Conservation (phyloP, 2,329 filamentous ascomycete genomes). For the Fusarium buharicum region DNA sequence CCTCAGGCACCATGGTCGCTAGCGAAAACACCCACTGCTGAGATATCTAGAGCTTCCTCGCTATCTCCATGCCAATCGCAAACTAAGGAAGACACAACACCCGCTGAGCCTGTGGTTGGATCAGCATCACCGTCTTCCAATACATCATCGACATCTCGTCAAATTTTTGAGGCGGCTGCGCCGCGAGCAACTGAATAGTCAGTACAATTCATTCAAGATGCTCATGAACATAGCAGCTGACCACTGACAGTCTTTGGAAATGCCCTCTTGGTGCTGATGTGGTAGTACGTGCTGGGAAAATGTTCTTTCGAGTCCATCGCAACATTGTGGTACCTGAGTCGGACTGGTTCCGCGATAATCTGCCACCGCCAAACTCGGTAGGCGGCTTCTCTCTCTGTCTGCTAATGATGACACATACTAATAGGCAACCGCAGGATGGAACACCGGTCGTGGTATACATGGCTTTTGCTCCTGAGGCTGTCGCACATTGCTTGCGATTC, state of each 20-base stretch:
- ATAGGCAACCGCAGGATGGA: constrained; percentile 44
- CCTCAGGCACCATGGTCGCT: constrained; percentile 10
- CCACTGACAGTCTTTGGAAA: constrained; percentile 46
- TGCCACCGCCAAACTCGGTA: constrained; percentile 47
- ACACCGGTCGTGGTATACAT: constrained; percentile 43
- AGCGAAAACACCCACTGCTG: constrained; percentile 10
- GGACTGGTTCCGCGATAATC: constrained; percentile 49
- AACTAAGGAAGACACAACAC: constrained; percentile 16
- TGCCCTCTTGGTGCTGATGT: constrained; percentile 50
- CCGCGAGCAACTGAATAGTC: constrained; percentile 45
- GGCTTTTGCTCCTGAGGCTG: constrained; percentile 40
- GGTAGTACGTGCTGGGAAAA: constrained; percentile 40
- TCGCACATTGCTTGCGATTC: constrained; percentile 49
- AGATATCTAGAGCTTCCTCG: constrained; percentile 29
- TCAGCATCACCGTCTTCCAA: constrained; percentile 40
- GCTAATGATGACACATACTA: constrained; percentile 1
- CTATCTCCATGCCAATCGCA: constrained; percentile 17
- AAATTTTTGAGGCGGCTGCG: constrained; percentile 44
- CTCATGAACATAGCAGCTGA: constrained; percentile 22
- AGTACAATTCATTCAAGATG: background rate
- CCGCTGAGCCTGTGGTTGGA: constrained; percentile 8
- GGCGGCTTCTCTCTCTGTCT: background rate
- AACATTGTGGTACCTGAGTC: constrained; percentile 49
- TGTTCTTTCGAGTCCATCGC: constrained; percentile 49
- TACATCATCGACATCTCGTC: constrained; percentile 36